Evolutionary conservation across 768 basidiomycete species (phyloP).

Genomic region (Amanita rubescens): DNA sequence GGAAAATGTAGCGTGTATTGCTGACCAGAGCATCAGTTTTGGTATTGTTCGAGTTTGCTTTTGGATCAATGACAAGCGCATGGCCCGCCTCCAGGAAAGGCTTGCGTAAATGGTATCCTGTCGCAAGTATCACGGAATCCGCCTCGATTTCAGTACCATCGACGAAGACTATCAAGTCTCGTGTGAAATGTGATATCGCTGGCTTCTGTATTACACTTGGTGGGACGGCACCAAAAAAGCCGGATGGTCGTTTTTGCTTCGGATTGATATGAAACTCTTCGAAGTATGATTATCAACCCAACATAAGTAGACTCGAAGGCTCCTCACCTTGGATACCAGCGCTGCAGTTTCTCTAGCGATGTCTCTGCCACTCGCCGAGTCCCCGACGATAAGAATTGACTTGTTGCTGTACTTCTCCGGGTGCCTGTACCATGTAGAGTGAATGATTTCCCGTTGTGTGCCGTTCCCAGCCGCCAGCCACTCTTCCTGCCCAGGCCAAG

Average conservation of each 20-base stretch:
- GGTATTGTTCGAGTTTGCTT: conserved; percentile 21
- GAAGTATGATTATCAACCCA: background rate
- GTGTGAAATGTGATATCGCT: conserved; percentile 42
- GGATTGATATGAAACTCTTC: background rate
- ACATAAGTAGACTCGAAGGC: background rate
- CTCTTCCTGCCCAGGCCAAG: conserved; percentile 38
- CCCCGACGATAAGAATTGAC: conserved; percentile 38
- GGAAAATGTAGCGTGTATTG: conserved; percentile 35
- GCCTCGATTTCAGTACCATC: conserved; percentile 29
- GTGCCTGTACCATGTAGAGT: conserved; percentile 47
- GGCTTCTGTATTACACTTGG: conserved; percentile 19
- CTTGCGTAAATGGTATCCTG: conserved; percentile 46
- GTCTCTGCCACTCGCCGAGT: conserved; percentile 44
- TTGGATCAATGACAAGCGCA: conserved; percentile 23
- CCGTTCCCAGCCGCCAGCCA: conserved; percentile 29
- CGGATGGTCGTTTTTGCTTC: background rate
- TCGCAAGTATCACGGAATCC: conserved; percentile 21
- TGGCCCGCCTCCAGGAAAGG: conserved; percentile 35
- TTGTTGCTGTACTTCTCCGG: conserved; percentile 34
- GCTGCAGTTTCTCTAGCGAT: conserved; percentile 33
- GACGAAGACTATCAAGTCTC: conserved; percentile 34
- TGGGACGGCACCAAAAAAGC: background rate
- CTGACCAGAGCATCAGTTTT: conserved; percentile 27
- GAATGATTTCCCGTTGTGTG: conserved; percentile 33
- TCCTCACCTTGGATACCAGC: conserved; percentile 33